Base-by-base conservation (phyloP, 2,329 filamentous ascomycete genomes). In the Lecanicillium sp. region DNA sequence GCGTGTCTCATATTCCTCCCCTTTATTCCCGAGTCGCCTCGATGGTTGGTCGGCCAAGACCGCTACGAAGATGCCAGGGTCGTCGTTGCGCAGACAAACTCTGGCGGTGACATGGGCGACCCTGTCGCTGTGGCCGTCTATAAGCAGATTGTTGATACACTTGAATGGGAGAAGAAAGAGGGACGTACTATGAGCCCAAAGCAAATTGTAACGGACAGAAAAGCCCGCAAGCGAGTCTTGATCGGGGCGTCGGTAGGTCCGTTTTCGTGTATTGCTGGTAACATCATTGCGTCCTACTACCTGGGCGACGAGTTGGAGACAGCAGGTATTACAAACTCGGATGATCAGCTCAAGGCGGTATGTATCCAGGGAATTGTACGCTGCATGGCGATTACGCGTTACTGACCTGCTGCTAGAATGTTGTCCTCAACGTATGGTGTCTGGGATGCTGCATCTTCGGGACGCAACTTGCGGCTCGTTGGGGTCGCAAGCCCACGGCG, bases 341-440 rank as follows among this genome's bases (percentile, higher is more conserved):
- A 55, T 5, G 56, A 60, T 3, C 69, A 73, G 42, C 55, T 71
- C 4, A 55, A 68, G 43, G 59, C 60, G 29, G 59, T 59, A 48
- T 44, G 55, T 46, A n/a, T n/a, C n/a, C n/a, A n/a, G n/a, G n/a
- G n/a, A n/a, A n/a, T n/a, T n/a, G n/a, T n/a, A n/a, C n/a, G n/a
- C n/a, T n/a, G n/a, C n/a, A n/a, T n/a, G n/a, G n/a, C n/a, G n/a
- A n/a, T n/a, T n/a, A n/a, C n/a, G n/a, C n/a, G n/a, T n/a, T n/a
- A 18, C 29, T 39, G 14, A 40, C 17, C 17, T 20, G 4, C 4
- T 7, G 22, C 2, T 29, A 53, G 51, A 74, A 73, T 30, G 63
- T 74, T 25, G 62, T 72, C 1, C 54, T 74, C n/a, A 72, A 71
- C 41, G 64, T 61, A 3, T 74, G 62, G 61, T 73, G 66, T 39